phyloP scores from a whole-genome alignment of 805 yeast species.

The Cyberlindnera misumaiensis region DNA sequence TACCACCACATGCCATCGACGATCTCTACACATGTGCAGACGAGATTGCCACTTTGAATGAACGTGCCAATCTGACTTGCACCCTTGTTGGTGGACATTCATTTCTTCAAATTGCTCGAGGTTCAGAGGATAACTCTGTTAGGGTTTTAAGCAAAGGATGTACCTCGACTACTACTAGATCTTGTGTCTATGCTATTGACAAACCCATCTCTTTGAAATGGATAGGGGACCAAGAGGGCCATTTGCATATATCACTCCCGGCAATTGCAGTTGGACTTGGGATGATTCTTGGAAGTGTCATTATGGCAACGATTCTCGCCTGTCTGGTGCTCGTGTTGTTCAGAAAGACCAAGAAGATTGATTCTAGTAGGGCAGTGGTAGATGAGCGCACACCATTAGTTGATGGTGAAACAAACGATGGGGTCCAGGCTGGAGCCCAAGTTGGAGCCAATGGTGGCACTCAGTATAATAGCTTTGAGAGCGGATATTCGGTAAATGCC shows the following conservation, averaged over 20 bases:
- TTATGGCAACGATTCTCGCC: constrained; percentile 27
- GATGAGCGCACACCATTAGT: constrained; percentile 1
- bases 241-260: constrained; percentile 57
- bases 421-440: too few species aligned
- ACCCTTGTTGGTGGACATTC: constrained; percentile 31
- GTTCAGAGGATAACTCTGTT: constrained; percentile 49
- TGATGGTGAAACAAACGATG: too few species aligned
- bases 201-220: constrained; percentile 60
- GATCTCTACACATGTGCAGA: constrained; percentile 45
- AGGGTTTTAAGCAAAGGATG: constrained; percentile 58
- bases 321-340: constrained; percentile 31
- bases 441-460: too few species aligned
- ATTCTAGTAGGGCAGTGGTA: background rate
- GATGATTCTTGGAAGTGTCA: constrained; percentile 50
- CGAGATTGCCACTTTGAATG: constrained; percentile 36
- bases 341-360: constrained; percentile 17
- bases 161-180: constrained; percentile 29
- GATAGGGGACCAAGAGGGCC: constrained; percentile 39
- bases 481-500: constrained; percentile 17
- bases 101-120: constrained; percentile 36
- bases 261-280: constrained; percentile 65
- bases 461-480: constrained; percentile 14
- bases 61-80: constrained; percentile 39
- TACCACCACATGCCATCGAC: constrained; percentile 49
- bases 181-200: constrained; percentile 61